Evolutionary conservation across 331 rosid species (phyloP).

Genomic region (Cydonia oblonga): DNA sequence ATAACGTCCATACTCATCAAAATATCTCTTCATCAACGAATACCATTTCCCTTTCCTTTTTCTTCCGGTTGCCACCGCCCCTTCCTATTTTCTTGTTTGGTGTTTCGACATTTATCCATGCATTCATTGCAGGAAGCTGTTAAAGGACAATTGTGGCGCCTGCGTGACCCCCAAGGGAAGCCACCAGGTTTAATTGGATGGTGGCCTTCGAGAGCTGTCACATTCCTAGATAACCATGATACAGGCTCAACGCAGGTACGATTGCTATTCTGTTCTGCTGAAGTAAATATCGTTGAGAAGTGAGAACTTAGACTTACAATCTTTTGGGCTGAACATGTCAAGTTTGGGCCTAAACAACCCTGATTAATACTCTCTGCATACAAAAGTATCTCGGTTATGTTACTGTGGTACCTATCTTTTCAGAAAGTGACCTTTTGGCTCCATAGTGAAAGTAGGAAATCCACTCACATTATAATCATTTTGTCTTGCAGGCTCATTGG

Average conservation of each 20-base stretch:
- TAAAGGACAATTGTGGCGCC: constrained; percentile 67
- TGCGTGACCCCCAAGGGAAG: constrained; percentile 70
- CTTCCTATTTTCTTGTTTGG: not conserved
- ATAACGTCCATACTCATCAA: not conserved
- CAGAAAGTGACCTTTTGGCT: constrained; percentile 3
- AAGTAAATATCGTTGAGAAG: not conserved
- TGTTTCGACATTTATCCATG: not conserved
- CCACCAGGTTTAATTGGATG: constrained; percentile 82
- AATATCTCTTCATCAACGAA: not conserved
- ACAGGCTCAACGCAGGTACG: constrained; percentile 89
- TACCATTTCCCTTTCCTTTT: not conserved
- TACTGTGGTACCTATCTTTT: not conserved
- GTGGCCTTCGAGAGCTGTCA: constrained; percentile 89
- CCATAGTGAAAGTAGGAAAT: not conserved
- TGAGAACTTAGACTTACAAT: not conserved
- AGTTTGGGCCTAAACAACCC: constrained; percentile 2
- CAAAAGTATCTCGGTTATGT: not conserved
- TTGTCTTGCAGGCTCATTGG: constrained; percentile 81
- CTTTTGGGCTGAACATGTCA: not conserved
- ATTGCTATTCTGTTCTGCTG: not conserved
- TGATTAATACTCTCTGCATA: not conserved
- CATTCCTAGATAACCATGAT: constrained; percentile 81
- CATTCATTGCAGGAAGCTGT: constrained; percentile 68
- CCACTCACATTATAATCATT: constrained; percentile 8
- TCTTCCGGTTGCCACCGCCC: not conserved